Evolutionary conservation across 2,329 filamentous ascomycete species (phyloP), one percentile per base, ranked within the genome.

Genomic region (Verticillium isaacii): DNA sequence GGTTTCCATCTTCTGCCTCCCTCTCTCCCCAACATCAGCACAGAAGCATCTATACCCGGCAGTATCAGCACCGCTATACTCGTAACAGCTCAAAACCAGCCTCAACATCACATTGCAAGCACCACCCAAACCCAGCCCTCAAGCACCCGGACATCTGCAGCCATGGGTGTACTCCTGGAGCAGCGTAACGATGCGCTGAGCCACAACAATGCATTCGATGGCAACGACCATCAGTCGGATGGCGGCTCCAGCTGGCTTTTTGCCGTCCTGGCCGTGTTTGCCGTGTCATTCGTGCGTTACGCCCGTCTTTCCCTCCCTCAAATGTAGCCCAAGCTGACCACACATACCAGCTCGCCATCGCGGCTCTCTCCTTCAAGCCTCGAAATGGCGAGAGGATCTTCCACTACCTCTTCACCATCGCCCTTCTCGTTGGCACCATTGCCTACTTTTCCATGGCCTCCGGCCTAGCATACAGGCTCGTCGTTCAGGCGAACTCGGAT

Each of bases 231-330:
- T 19, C 74, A 84, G 23, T 75, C 76, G 1, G 71, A 70, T 1
- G 71, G 80, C 61, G 83, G 82, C 60, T 84, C 82, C 52, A 72
- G 82, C 74, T 86, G 82, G 83, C 75, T 85, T 14, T 85, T 78
- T 77, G 76, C 82, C 36, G 80, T 82, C n/a, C 79, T 77, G 5
- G 80, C 82, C 61, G 59, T 85, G 68, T 83, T 80, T 65, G 63
- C 72, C 6, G 25, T 84, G 17, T 73, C 75, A n/a, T 80, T 82
- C 63, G 78, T 82, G 69, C 54, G 78, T 70, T 17, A n/a, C 36
- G 56, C 29, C 29, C 1, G 29, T 29, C 29, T 29, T 41, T 17
- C 12, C 11, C 32, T 29, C 14, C 11, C 32, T 29, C 29, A 3
- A 12, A n/a, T 34, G 8, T 29, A n/a, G n/a, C 54, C 12, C 8